Percentiles rank a stretch among this genome's conserved stretches.
These are phyloP conservation scores for Hanseniaspora sp. DNA, from an alignment of 1,139 yeast species.

Conservation along the genomic window DNA sequence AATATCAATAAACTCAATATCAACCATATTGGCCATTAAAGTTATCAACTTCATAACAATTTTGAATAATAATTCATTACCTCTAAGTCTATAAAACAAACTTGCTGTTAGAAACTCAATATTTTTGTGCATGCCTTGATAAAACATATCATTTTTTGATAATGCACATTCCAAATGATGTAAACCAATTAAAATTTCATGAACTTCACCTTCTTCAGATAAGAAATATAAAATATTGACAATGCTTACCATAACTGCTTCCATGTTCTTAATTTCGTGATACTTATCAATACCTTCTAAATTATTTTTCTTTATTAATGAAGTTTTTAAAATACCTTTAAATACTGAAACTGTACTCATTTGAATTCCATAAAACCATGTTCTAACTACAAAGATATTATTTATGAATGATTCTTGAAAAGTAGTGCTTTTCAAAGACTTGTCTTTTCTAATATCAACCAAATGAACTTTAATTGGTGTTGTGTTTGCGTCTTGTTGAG, in stretches of 20 bases:
- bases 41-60: neutral
- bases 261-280: neutral
- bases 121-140: slow-evolving; percentile 2
- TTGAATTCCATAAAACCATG: slow-evolving; percentile 41
- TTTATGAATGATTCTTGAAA: slow-evolving; percentile 11
- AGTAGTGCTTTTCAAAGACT: neutral
- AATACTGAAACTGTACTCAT: slow-evolving; percentile 35
- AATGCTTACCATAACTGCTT: neutral
- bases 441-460: neutral
- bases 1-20: neutral
- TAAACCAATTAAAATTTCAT: neutral
- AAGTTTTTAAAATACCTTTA: slow-evolving; percentile 26
- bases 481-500: slow-evolving; percentile 39
- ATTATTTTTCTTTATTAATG: neutral
- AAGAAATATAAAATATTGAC: neutral
- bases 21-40: neutral
- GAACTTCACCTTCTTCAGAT: neutral
- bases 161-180: neutral
- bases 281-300: neutral
- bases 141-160: slow-evolving; percentile 8
- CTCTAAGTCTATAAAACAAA: slow-evolving; percentile 1
- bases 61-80: slow-evolving; percentile 1
- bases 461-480: slow-evolving; percentile 25
- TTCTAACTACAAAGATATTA: slow-evolving; percentile 28
- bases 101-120: slow-evolving; percentile 9